Base-by-base conservation (phyloP, 805 yeast genomes). In the Metschnikowia continentalis region DNA sequence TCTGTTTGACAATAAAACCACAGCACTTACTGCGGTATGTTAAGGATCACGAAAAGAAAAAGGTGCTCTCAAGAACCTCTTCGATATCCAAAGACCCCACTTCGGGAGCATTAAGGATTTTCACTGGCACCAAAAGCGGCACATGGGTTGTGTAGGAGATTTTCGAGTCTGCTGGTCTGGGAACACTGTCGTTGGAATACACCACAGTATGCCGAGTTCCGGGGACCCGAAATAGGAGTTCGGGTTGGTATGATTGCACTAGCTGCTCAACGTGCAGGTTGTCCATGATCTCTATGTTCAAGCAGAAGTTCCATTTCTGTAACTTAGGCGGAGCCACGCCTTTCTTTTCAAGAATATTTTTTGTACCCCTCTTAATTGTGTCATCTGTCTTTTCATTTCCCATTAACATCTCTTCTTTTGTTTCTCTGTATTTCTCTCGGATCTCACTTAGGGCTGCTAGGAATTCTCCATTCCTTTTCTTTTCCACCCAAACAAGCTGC, bases 401-500 rank as follows among this genome's bases (percentile, higher is more conserved):
- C 30, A 26, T 26, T 26, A 26, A 26, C 11, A 26, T 26, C 38
- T 51, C 60, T 3, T 49, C 53, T 35, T 58, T 47, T 22, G 3
- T n/a, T 7, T 17, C 20, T 4, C 54, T 55, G 8, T 47, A 50
- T 2, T 26, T 15, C 10, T 20, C 43, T 19, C 67, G 39, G 14
- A 51, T 15, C 2, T 30, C n/a, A 1, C 17, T 6, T 20, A 60
- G 48, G 14, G 46, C 52, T 5, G 42, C 37, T 2, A 42, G 52
- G 41, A 63, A 60, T 11, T 52, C 51, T 1, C 37, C 17, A 22
- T 56, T 36, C 7, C 32, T 22, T 4, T 15, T 35, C 2, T 52
- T 59, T 6, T 57, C 45, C 19, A 66, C 59, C 69, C 70, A 73
- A 2, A 69, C 74, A 13, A 73, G 54, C 52, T 72, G 77, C 42